These are phyloP conservation scores for Pseudognaphalium luteoalbum DNA, from an alignment of 129 eudicot species.

Conservation along the genomic window DNA sequence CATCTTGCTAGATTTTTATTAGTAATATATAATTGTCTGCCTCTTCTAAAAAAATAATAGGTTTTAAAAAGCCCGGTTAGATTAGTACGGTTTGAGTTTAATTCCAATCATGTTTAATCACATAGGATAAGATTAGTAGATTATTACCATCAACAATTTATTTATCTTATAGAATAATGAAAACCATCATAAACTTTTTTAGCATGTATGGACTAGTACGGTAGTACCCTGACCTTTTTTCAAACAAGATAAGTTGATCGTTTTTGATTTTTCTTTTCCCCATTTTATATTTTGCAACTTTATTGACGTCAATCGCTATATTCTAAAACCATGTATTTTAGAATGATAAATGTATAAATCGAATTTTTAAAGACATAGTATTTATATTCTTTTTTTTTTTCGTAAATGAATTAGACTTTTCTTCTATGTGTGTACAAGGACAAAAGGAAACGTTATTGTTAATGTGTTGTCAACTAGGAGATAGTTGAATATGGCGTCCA, in stretches of 20 bases:
- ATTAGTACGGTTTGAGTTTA: too few species aligned
- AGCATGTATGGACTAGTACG: neutral
- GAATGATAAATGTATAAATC: too few species aligned
- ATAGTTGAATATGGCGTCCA: neutral
- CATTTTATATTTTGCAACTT: slow-evolving; percentile 1
- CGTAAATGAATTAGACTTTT: neutral
- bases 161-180: too few species aligned
- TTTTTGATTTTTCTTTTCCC: neutral
- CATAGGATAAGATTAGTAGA: too few species aligned
- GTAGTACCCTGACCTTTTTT: neutral
- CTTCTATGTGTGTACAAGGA: neutral
- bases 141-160: too few species aligned
- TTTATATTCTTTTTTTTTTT: too few species aligned
- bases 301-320: neutral
- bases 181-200: neutral
- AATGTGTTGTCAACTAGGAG: neutral
- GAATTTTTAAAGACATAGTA: too few species aligned
- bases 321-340: neutral
- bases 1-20: too few species aligned
- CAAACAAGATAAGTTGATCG: slow-evolving; percentile 5
- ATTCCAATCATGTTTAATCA: too few species aligned
- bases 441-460: neutral
- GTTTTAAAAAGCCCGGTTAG: too few species aligned
- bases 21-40: too few species aligned
- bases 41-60: too few species aligned